Evolutionary conservation across 1,284 basidiomycete species (phyloP), one percentile per base, ranked within the genome.

Genomic region (Ceratobasidium papillatum): DNA sequence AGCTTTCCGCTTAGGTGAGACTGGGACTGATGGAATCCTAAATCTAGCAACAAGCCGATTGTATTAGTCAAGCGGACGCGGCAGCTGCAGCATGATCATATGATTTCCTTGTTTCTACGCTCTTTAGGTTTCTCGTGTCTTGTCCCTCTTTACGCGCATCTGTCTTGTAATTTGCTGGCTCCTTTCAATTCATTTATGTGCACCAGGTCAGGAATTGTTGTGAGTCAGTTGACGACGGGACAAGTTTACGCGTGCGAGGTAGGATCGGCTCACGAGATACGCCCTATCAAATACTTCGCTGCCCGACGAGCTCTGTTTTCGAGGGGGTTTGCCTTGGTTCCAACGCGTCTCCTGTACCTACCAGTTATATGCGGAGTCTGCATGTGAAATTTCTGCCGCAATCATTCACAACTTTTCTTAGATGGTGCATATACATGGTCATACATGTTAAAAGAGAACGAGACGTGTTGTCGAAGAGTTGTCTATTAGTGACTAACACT

Each of bases 151-250:
- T 56, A 54, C 52, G 58, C 38, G 43, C 56, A 72, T 51, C 36
- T 72, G 69, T 62, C 58, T n/a, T 43, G 58, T 72, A 72, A 22
- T 61, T 61, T 72, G 56, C 62, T 68, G 56, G 56, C n/a, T 43
- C n/a, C 45, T 71, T 71, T 71, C 54, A 71, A 71, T 72, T 61
- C 30, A 72, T 61, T 61, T 43, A 49, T 43, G 56, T 72, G 69
- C 56, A 72, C 36, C 69, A 61, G 69, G 56, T 45, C 69, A 61
- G 5, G 25, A 30, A 14, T 59, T 38, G 19, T 41, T 22, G 58
- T 19, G 49, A 52, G 25, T 17, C 14, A 22, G 19, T 47, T 4
- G 59, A 45, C 32, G 17, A 17, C 17, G 41, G 2, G 41, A 9
- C 17, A 9, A 47, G n/a, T n/a, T n/a, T n/a, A n/a, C n/a, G n/a